phyloP scores from a whole-genome alignment of 352 stramenopile species.

The Phytophthora boehmeriae region DNA sequence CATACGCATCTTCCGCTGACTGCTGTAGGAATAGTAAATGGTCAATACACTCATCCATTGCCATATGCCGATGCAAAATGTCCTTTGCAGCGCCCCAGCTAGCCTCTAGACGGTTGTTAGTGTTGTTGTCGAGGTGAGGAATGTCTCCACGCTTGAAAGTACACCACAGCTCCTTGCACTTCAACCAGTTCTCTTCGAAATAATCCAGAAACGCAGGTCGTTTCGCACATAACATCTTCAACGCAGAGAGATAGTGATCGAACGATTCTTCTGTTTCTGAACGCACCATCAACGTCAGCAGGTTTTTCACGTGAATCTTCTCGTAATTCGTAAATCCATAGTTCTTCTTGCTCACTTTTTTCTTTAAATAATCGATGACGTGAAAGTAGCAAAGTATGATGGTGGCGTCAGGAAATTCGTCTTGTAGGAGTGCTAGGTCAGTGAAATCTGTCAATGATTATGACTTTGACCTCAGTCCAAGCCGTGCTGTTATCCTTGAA shows the following conservation, averaged over 20 bases:
- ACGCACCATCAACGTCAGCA: constrained; percentile 13
- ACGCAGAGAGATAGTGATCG: not conserved
- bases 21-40: constrained; percentile 15
- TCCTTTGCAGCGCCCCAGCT: constrained; percentile 14
- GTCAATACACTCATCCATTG: constrained; percentile 18
- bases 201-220: constrained; percentile 8
- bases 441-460: constrained; percentile 17
- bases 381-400: constrained; percentile 18
- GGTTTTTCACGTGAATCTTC: constrained; percentile 9
- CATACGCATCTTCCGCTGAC: constrained; percentile 6
- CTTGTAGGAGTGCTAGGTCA: not conserved
- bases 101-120: constrained; percentile 8
- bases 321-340: constrained; percentile 7
- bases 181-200: constrained; percentile 10
- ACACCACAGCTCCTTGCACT: constrained; percentile 9
- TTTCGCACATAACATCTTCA: not conserved
- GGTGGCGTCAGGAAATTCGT: constrained; percentile 6
- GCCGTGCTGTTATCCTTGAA: constrained; percentile 20
- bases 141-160: constrained; percentile 5
- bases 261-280: not conserved
- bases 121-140: constrained; percentile 21
- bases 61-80: constrained; percentile 7
- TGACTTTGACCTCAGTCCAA: no score
- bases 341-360: constrained; percentile 9
- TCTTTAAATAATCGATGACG: constrained; percentile 17